Conservation (phyloP, 306 rosid genomes). For the Vicia villosa region DNA sequence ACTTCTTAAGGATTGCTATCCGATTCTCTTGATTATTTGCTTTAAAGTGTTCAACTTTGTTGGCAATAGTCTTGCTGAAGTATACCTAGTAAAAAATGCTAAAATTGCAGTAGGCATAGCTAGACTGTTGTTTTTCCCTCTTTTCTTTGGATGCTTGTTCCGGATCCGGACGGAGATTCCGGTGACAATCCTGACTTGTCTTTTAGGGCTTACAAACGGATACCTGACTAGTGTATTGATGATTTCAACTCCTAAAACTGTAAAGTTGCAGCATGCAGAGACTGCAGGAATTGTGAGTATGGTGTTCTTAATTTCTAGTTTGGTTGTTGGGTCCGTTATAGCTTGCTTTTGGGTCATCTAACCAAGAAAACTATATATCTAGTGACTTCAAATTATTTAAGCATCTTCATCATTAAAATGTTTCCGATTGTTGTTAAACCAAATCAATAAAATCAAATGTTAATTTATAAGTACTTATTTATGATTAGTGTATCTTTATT, state of each 20-base stretch:
- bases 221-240: conserved; percentile 79
- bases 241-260: conserved; percentile 80
- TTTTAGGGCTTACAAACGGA: conserved; percentile 88
- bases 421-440: background rate
- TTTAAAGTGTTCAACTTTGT: conserved; percentile 85
- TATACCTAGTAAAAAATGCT: conserved; percentile 58
- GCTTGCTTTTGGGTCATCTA: conserved; percentile 91
- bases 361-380: conserved; percentile 45
- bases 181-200: conserved; percentile 58
- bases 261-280: conserved; percentile 78
- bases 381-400: no score
- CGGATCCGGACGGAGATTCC: conserved; percentile 82
- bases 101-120: conserved; percentile 58
- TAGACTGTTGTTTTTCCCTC: conserved; percentile 79
- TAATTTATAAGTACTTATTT: no score
- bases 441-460: no score
- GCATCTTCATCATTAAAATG: no score
- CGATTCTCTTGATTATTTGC: conserved; percentile 64
- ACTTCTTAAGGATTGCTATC: conserved; percentile 78
- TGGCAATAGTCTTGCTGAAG: conserved; percentile 73
- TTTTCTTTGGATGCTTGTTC: conserved; percentile 79
- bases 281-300: conserved; percentile 78
- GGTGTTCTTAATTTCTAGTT: conserved; percentile 68
- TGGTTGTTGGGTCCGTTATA: conserved; percentile 71
- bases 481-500: no score